Base-by-base conservation (phyloP, 1,284 basidiomycete species). In the Mycosarcoma maydis region DNA sequence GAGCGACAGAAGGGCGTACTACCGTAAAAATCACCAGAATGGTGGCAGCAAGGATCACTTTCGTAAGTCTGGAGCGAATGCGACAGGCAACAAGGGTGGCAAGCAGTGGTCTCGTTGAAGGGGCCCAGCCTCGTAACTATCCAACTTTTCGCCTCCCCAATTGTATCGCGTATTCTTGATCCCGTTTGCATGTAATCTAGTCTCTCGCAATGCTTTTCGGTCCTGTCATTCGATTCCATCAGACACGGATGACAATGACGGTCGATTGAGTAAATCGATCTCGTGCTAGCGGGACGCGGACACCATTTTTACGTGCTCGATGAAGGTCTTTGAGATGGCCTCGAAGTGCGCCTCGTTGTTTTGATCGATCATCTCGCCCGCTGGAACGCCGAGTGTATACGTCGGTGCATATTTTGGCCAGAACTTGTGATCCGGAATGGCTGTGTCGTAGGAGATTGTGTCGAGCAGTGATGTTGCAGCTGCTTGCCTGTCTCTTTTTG, bases 21-120 rank as follows among this genome's bases (percentile, higher is more conserved):
- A 64, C 48, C 32, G 60, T 7, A 51, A 52, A 23, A 60, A 66
- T 29, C 69, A 66, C 19, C 56, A 65, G 43, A 65, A 59, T 24
- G 57, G 60, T 6, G 51, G 62, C 14, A 30, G 33, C 42, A 62
- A 71, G 44, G 68, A 58, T n/a, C 66, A 69, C 32, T 69, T 69
- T 47, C 43, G 59, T 8, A 66, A 73, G 24, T 62, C 67, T 10
- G 56, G 67, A 8, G 59, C 54, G 7, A 71, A 57, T 40, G 55
- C 54, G 30, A 61, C 54, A n/a, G 44, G 46, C 8, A 53, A 54
- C 34, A 67, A 67, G 38, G 56, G 42, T 9, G 64, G 53, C 20
- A 74, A 72, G 56, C 75, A 77, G 47, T 76, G 75, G 75, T 70
- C 61, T 43, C 64, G 73, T 16, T 77, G 42, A 55, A 10, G 20